phyloP scores from a whole-genome alignment of 805 yeast genomes.

The Wickerhamomyces bisporus region DNA sequence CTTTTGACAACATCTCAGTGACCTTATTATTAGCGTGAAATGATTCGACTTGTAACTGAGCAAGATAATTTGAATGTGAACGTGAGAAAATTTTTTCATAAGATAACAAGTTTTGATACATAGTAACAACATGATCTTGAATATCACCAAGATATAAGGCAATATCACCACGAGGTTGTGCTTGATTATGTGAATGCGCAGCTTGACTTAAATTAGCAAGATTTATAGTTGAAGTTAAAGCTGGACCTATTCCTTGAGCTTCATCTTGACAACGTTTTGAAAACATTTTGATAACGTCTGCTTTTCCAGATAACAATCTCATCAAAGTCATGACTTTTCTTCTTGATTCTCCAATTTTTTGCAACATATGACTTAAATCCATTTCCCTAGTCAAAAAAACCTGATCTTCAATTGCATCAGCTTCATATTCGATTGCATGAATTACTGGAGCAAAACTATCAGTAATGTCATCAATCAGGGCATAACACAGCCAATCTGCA shows the following conservation, averaged over 20 bases:
- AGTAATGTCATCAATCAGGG: slow-evolving; percentile 76
- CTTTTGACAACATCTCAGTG: slow-evolving; percentile 83
- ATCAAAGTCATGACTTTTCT: slow-evolving; percentile 88
- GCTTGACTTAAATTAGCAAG: slow-evolving; percentile 27
- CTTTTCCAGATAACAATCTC: slow-evolving; percentile 87
- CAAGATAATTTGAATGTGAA: slow-evolving; percentile 87
- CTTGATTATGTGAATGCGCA: slow-evolving; percentile 19
- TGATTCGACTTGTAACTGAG: slow-evolving; percentile 90
- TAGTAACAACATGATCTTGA: slow-evolving; percentile 94
- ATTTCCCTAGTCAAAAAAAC: slow-evolving; percentile 75
- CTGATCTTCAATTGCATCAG: slow-evolving; percentile 73
- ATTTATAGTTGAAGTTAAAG: slow-evolving; percentile 33
- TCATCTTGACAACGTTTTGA: slow-evolving; percentile 89
- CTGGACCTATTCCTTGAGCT: slow-evolving; percentile 36
- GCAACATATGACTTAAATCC: slow-evolving; percentile 73
- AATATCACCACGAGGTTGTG: slow-evolving; percentile 83
- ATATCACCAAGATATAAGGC: slow-evolving; percentile 92
- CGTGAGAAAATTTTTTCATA: slow-evolving; percentile 92
- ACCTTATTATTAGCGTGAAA: slow-evolving; percentile 81
- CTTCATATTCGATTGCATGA: slow-evolving; percentile 72
- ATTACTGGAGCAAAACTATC: slow-evolving; percentile 83
- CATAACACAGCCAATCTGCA: slow-evolving; percentile 81
- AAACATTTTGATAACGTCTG: slow-evolving; percentile 94
- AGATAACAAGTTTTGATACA: slow-evolving; percentile 85
- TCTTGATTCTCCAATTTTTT: slow-evolving; percentile 83